Evolutionary conservation across 1,284 basidiomycete genomes (phyloP), one percentile per base, ranked within the genome.

Genomic region (Rhodotorula sp.): DNA sequence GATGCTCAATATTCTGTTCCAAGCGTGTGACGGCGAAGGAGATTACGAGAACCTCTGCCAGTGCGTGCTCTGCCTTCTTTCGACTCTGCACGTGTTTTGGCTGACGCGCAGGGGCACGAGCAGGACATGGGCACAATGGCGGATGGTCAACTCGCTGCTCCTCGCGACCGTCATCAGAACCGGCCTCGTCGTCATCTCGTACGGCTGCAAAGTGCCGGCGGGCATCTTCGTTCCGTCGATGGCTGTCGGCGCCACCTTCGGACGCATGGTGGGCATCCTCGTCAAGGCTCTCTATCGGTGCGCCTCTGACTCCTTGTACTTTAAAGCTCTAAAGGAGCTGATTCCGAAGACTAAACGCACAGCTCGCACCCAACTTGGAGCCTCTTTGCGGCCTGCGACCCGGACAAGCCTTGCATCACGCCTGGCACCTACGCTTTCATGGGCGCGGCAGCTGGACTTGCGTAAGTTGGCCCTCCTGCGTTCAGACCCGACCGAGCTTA

Each of bases 141-240:
- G 87, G 24, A 95, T 98, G 85, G 89, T 90, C 54, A 95, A 93
- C 80, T 95, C 95, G 3, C 83, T 99, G 0, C 83, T 99, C 29
- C 83, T 99, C 2, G 96, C 95, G 0, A 97, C 95, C 0, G 85
- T 95, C 60, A 87, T 98, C 64, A 88, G 96, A 6, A 90, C 88
- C 15, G 88, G 86, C 18, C 84, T 99, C 48, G 93, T 99, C 55
- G 87, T 98, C 56, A 82, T 99, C 29, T 94, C 93, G 1, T 99
- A 98, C 80, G 96, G 96, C 0, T 91, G 89, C 80, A 97, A 95
- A 81, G 95, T 99, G 0, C 96, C 96, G 0, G 93, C 92, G 10
- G 96, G 96, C 61, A 98, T 98, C 77, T 98, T 98, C 77, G 91
- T 98, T 0, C 95, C 95, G 1, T 96, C 93, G 2, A 97, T 98